These are phyloP conservation scores for Elsinoe australis DNA, from an alignment of 2,329 filamentous ascomycete species.

Conservation along the genomic window DNA sequence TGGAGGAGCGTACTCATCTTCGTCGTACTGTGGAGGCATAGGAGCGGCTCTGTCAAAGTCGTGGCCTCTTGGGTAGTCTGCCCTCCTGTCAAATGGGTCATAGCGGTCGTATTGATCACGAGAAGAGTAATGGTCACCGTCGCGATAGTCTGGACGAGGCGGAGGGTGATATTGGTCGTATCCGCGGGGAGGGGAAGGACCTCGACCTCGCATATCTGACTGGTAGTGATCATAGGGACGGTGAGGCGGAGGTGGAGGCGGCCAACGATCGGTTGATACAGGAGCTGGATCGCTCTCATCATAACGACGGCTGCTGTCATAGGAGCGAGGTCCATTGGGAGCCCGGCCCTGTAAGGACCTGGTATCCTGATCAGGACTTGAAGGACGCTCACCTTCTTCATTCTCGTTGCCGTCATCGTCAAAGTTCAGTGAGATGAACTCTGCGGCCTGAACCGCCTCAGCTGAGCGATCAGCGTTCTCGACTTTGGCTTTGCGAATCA, in stretches of 20 bases:
- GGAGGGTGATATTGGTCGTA: conserved; percentile 22
- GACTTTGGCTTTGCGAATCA: conserved; percentile 83
- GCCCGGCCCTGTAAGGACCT: not conserved
- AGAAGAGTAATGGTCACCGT: not conserved
- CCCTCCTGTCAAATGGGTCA: not conserved
- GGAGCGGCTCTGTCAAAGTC: not conserved
- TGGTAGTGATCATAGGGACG: not conserved
- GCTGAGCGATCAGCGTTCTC: conserved; percentile 46
- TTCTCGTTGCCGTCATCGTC: conserved; percentile 44
- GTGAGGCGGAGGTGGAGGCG: not conserved
- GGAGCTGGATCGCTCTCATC: not conserved
- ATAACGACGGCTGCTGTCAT: not conserved
- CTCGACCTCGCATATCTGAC: not conserved
- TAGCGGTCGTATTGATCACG: not conserved
- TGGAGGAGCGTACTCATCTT: not conserved
- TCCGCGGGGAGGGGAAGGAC: conserved; percentile 6
- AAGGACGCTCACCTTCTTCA: conserved; percentile 32
- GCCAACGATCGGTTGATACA: not conserved
- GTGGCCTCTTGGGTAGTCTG: not conserved
- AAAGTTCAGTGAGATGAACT: conserved; percentile 84
- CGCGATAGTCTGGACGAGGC: conserved; percentile 10
- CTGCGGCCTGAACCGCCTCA: conserved; percentile 46
- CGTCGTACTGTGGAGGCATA: not conserved
- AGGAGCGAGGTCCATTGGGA: not conserved
- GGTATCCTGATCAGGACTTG: not conserved